These are phyloP conservation scores for Tuber calosporum DNA, from an alignment of 495 filamentous ascomycete species.

Conservation along the genomic window DNA sequence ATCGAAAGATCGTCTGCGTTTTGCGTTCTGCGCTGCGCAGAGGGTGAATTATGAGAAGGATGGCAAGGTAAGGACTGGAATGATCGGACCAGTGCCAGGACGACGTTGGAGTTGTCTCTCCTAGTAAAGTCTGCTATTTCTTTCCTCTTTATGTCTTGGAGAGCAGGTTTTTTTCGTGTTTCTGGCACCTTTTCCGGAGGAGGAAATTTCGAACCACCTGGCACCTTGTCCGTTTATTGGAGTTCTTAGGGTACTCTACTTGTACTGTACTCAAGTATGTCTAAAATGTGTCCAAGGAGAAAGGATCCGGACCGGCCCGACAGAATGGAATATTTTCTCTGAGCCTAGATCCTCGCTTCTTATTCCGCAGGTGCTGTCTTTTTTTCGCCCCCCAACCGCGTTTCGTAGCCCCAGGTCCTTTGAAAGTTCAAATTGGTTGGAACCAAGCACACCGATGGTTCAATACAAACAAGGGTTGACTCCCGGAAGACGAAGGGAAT, in stretches of 20 bases:
- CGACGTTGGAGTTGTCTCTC: too few relatives aligned
- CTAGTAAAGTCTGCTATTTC: too few relatives aligned
- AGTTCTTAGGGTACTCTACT: too few relatives aligned
- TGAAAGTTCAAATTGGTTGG: constrained; percentile 15
- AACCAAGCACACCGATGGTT: constrained; percentile 16
- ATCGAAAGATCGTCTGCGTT: constrained; percentile 3
- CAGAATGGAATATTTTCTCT: constrained; percentile 11
- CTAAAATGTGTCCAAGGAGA: constrained; percentile 13
- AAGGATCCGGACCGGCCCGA: constrained; percentile 23
- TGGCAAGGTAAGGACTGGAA: too few relatives aligned
- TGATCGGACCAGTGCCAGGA: too few relatives aligned
- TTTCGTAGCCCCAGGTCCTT: not conserved
- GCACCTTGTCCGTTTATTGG: too few relatives aligned
- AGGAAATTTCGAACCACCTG: too few relatives aligned
- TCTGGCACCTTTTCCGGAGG: too few relatives aligned
- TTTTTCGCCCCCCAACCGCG: constrained; percentile 10
- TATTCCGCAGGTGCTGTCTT: not conserved
- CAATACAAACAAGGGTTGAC: constrained; percentile 22
- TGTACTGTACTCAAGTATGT: constrained; percentile 1
- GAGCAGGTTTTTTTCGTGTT: too few relatives aligned
- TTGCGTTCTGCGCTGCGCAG: not conserved
- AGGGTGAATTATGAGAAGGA: constrained; percentile 15
- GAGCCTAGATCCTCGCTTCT: constrained; percentile 19
- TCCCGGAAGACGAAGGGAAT: constrained; percentile 8
- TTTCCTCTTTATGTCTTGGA: too few relatives aligned